Evolutionary conservation across 495 filamentous ascomycete species (phyloP).

Genomic region (Umbilicaria muhlenbergii): DNA sequence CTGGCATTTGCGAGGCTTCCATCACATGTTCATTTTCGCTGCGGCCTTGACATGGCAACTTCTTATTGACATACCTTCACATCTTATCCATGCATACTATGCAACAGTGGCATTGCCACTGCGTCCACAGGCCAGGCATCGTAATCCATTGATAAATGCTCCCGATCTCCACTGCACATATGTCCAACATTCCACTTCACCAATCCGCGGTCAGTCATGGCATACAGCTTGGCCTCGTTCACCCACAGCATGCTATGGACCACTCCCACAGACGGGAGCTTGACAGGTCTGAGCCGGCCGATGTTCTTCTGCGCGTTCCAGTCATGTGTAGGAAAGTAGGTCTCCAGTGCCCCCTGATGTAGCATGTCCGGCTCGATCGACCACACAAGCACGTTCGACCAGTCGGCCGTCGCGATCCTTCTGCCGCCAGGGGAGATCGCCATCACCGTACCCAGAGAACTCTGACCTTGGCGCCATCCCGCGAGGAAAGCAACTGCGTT

Average conservation of each 20-base stretch:
- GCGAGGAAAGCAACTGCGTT: conserved; percentile 24
- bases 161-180: conserved; percentile 2
- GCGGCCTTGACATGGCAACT: neutral
- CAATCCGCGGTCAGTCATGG: conserved; percentile 30
- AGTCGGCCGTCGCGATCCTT: conserved; percentile 29
- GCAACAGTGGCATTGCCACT: neutral
- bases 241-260: conserved; percentile 22
- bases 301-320: conserved; percentile 8
- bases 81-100: no score
- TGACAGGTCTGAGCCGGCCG: conserved; percentile 8
- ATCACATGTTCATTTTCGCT: neutral
- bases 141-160: conserved; percentile 7
- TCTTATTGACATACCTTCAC: no score
- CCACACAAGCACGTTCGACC: conserved; percentile 32
- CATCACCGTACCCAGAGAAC: conserved; percentile 26
- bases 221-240: conserved; percentile 26
- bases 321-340: conserved; percentile 11
- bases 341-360: conserved; percentile 8
- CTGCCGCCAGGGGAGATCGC: conserved; percentile 24
- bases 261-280: conserved; percentile 9
- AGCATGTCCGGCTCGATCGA: conserved; percentile 23
- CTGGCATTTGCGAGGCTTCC: neutral
- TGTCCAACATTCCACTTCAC: conserved; percentile 22
- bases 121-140: conserved; percentile 7
- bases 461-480: conserved; percentile 22